These are phyloP conservation scores for Porodaedalea pini DNA, from an alignment of 1,284 basidiomycete genomes.

Conservation along the genomic window DNA sequence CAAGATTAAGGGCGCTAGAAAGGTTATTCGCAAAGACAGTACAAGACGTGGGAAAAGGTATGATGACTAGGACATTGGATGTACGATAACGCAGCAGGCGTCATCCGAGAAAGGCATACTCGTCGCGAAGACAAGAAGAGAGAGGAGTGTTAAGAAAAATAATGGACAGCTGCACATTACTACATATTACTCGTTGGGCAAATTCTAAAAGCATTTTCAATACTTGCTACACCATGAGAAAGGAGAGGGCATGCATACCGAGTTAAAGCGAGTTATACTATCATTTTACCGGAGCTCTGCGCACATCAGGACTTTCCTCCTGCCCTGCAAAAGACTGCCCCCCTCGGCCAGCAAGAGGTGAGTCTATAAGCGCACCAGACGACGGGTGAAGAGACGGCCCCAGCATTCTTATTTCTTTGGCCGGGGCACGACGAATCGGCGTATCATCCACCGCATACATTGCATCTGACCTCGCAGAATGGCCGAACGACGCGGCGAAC, in stretches of 20 bases:
- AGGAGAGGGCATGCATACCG: no score
- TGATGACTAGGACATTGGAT: neutral
- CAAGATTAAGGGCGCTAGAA: no score
- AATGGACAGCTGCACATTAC: no score
- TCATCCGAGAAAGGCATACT: no score
- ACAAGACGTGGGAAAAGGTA: neutral
- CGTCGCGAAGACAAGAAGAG: no score
- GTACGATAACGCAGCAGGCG: no score
- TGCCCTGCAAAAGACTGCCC: neutral
- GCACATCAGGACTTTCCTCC: neutral
- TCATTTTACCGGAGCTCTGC: neutral
- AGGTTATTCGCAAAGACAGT: no score
- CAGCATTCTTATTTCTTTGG: neutral
- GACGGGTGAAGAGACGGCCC: neutral
- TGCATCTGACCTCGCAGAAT: neutral
- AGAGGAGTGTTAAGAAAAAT: no score
- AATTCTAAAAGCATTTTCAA: no score
- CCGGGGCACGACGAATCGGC: slow-evolving; percentile 16
- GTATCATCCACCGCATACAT: slow-evolving; percentile 20
- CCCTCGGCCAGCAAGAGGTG: slow-evolving; percentile 6
- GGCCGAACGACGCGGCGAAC: neutral
- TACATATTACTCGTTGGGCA: no score
- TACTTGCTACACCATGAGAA: neutral
- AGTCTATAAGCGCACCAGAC: neutral
- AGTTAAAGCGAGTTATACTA: no score